Percentiles rank a stretch among this genome's conserved stretches.
Conservation (phyloP, 1,284 basidiomycete species). For the Xerocomus nothofagi region DNA sequence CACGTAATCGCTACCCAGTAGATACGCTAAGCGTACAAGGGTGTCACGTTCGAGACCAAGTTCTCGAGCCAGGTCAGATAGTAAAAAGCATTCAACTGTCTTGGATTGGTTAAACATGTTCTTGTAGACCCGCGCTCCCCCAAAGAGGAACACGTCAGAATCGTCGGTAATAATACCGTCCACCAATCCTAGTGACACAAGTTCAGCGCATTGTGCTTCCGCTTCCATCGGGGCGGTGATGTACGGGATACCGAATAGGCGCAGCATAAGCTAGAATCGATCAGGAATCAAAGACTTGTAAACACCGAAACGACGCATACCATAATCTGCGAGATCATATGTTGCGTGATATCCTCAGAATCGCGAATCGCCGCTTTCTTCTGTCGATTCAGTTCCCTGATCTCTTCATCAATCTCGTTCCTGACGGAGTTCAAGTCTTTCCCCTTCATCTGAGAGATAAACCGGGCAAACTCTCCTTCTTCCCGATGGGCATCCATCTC, state of each 20-base stretch:
- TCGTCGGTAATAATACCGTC: constrained; percentile 99
- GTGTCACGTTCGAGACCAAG: constrained; percentile 86
- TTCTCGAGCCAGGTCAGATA: constrained; percentile 84
- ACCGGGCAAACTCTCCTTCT: constrained; percentile 88
- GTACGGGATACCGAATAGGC: constrained; percentile 96
- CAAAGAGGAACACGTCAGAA: constrained; percentile 98
- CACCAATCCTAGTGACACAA: constrained; percentile 83
- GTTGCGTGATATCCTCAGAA: constrained; percentile 92
- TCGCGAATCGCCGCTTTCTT: constrained; percentile 88
- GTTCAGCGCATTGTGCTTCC: constrained; percentile 96
- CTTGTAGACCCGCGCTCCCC: constrained; percentile 90
- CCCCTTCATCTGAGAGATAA: constrained; percentile 88
- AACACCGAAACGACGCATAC: constrained; percentile 39
- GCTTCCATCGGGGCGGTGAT: constrained; percentile 99
- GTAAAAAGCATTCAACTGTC: constrained; percentile 94
- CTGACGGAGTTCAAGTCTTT: constrained; percentile 79
- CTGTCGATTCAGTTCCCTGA: constrained; percentile 78
- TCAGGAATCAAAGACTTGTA: constrained; percentile 1
- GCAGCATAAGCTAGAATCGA: constrained; percentile 70
- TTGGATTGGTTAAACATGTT: constrained; percentile 99
- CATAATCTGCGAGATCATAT: constrained; percentile 97
- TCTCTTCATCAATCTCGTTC: constrained; percentile 91
- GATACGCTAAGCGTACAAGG: constrained; percentile 87
- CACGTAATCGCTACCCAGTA: constrained; percentile 96
- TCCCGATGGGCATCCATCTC: constrained; percentile 84